A percentile compares a stretch with the other conserved stretches of the same genome.
Conservation (phyloP, 176 grass and related monocot species). For the Triticum monococcum region DNA sequence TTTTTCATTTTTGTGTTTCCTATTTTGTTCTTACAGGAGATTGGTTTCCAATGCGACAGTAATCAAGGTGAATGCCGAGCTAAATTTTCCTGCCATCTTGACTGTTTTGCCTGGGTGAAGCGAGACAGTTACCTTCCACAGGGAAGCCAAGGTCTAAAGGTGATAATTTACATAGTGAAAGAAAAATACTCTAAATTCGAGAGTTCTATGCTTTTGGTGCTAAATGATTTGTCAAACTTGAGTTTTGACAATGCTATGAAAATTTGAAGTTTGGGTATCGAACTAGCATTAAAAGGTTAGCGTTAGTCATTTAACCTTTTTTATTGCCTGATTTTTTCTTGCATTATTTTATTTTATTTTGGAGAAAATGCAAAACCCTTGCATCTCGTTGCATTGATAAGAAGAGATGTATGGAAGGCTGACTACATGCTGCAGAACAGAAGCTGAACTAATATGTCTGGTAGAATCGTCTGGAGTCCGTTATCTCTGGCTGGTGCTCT, state of each 20-base stretch:
- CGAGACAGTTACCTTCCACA: constrained; percentile 99
- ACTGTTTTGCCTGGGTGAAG: constrained; percentile 99
- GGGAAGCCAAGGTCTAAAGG: constrained; percentile 98
- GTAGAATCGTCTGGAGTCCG: background rate
- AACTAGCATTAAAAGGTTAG: constrained; percentile 1
- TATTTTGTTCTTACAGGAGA: constrained; percentile 70
- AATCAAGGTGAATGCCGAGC: constrained; percentile 93
- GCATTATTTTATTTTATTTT: background rate
- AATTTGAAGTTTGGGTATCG: background rate
- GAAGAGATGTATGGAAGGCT: background rate
- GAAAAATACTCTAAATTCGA: constrained; percentile 9
- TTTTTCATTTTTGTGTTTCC: constrained; percentile 19
- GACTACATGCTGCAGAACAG: background rate
- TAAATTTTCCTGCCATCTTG: constrained; percentile 99
- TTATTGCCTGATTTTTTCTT: background rate
- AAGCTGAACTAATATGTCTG: background rate
- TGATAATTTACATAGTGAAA: constrained; percentile 39
- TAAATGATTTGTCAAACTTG: constrained; percentile 11
- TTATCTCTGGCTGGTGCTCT: background rate
- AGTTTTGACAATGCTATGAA: background rate
- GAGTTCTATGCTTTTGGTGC: background rate
- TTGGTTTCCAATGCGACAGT: constrained; percentile 89
- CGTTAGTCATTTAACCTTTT: constrained; percentile 7
- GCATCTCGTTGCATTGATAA: background rate
- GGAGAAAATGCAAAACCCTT: background rate